Conservation (phyloP, 805 yeast species). For the Nakazawaea wyomingensis region DNA sequence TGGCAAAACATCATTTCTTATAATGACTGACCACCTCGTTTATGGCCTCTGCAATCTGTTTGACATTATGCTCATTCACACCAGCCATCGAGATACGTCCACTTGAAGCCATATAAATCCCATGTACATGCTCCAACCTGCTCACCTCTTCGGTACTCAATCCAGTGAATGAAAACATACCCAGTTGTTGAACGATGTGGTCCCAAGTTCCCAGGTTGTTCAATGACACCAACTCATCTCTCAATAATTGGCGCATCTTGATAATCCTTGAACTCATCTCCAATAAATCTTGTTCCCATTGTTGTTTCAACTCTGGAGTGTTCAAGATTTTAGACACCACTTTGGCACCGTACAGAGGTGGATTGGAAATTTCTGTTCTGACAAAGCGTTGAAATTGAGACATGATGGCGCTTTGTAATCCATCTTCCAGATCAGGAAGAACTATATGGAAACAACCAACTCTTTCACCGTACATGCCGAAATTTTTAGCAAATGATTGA, state of each 20-base stretch:
- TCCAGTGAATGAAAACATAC: constrained; percentile 96
- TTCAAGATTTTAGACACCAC: constrained; percentile 75
- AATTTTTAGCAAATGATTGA: constrained; percentile 92
- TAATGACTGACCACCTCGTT: constrained; percentile 33
- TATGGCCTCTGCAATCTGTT: constrained; percentile 60
- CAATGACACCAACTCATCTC: constrained; percentile 49
- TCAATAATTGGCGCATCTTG: constrained; percentile 61
- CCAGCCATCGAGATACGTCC: constrained; percentile 94
- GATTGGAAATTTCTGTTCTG: constrained; percentile 87
- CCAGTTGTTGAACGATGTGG: constrained; percentile 82
- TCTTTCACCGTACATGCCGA: constrained; percentile 95
- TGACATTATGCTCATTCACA: constrained; percentile 73
- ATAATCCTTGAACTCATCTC: constrained; percentile 76
- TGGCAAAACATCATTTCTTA: not conserved
- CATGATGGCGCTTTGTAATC: constrained; percentile 39
- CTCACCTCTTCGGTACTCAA: constrained; percentile 30
- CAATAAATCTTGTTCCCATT: constrained; percentile 81
- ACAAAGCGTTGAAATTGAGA: constrained; percentile 77
- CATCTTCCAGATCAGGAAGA: constrained; percentile 39
- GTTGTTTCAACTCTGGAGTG: constrained; percentile 49
- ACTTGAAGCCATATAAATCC: constrained; percentile 81
- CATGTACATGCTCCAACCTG: constrained; percentile 54
- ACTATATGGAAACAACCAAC: constrained; percentile 74
- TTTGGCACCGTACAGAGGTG: constrained; percentile 92
- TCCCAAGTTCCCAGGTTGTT: constrained; percentile 71